Conservation (phyloP, 2,329 filamentous ascomycete species). For the Epichloe amarillans region DNA sequence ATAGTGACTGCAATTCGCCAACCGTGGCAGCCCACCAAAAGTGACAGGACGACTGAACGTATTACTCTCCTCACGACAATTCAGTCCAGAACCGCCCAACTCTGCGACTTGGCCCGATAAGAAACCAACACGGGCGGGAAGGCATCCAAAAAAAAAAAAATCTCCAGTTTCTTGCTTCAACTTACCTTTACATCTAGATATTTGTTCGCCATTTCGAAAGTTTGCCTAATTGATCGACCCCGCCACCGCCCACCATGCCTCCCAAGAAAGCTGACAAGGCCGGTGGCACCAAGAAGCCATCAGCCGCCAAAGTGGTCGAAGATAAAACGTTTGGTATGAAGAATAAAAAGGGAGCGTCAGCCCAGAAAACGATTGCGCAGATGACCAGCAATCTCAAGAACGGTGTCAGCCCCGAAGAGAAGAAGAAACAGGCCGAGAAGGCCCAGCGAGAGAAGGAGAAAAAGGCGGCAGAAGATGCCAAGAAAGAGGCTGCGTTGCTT, state of each 20-base stretch:
- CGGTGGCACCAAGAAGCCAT: slow-evolving; percentile 40
- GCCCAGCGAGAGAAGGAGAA: slow-evolving; percentile 70
- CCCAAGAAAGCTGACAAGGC: slow-evolving; percentile 51
- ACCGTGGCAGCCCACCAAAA: slow-evolving; percentile 10
- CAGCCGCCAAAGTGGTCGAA: slow-evolving; percentile 54
- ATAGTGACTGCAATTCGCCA: slow-evolving; percentile 15
- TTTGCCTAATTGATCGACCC: slow-evolving; percentile 5
- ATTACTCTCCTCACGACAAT: not conserved
- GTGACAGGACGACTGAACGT: slow-evolving; percentile 5
- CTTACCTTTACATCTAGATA: not conserved
- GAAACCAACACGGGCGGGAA: not conserved
- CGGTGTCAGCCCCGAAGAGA: slow-evolving; percentile 75
- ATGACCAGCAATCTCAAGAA: slow-evolving; percentile 60
- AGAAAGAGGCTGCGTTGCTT: slow-evolving; percentile 64
- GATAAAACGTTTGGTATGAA: slow-evolving; percentile 99
- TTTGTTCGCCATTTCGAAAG: not conserved
- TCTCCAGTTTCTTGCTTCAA: not conserved
- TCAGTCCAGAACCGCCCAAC: not conserved
- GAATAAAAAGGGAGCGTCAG: slow-evolving; percentile 95
- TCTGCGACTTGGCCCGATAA: not conserved
- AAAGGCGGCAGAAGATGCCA: slow-evolving; percentile 74
- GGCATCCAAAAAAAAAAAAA: not conserved
- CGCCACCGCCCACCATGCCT: slow-evolving; percentile 46
- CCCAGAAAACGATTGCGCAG: slow-evolving; percentile 82
- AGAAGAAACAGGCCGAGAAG: slow-evolving; percentile 60